Conservation (phyloP, 2,329 filamentous ascomycete genomes). For the Polychaeton citri region DNA sequence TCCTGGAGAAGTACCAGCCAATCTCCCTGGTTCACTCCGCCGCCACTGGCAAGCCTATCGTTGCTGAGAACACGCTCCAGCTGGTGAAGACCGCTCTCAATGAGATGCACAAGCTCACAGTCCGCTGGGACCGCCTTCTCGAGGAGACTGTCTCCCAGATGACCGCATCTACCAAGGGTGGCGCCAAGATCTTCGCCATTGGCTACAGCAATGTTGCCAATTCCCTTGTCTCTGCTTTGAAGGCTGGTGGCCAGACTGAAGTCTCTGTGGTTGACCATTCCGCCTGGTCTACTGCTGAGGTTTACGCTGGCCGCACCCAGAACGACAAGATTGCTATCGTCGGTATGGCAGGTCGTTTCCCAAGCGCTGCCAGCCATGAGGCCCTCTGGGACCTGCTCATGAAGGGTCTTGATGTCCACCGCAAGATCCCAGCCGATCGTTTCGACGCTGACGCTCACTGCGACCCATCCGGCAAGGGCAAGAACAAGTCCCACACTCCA, state of each 20-base stretch:
- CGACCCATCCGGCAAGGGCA: conserved; percentile 57
- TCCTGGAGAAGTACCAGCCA: conserved; percentile 30
- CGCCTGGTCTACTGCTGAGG: conserved; percentile 25
- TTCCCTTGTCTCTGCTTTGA: conserved; percentile 41
- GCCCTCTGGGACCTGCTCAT: conserved; percentile 63
- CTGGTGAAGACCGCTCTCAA: conserved; percentile 29
- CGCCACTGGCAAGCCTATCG: conserved; percentile 31
- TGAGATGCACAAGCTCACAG: conserved; percentile 34
- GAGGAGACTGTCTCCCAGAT: conserved; percentile 35
- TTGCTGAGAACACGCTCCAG: conserved; percentile 32
- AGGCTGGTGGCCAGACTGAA: conserved; percentile 34
- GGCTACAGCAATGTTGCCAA: conserved; percentile 42
- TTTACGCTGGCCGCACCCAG: conserved; percentile 30
- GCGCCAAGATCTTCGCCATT: conserved; percentile 34
- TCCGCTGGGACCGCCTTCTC: conserved; percentile 37
- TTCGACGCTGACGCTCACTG: conserved; percentile 60
- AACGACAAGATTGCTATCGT: conserved; percentile 71
- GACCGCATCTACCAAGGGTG: conserved; percentile 25
- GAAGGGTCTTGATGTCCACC: conserved; percentile 62
- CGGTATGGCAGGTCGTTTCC: conserved; percentile 67
- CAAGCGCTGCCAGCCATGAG: conserved; percentile 56
- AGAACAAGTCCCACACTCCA: conserved; percentile 65
- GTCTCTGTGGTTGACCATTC: conserved; percentile 31
- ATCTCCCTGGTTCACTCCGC: conserved; percentile 34
- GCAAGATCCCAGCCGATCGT: conserved; percentile 53